phyloP scores from a whole-genome alignment of 1,284 basidiomycete genomes.

The Puccinia coronata region DNA sequence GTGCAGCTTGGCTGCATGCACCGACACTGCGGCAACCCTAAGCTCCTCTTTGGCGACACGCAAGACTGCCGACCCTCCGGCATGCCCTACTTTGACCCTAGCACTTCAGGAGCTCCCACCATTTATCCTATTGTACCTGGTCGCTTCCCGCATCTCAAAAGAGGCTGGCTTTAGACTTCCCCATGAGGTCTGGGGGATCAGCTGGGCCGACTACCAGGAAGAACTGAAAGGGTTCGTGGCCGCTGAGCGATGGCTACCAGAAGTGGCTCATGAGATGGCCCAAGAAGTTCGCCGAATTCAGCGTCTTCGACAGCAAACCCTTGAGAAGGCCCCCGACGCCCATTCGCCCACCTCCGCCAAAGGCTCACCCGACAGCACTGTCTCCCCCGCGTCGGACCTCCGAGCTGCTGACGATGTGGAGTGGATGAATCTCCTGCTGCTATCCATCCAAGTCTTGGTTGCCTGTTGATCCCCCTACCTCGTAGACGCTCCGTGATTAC shows the following conservation, averaged over 20 bases:
- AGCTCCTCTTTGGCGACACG: background rate
- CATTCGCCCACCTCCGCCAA: background rate
- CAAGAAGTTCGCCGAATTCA: constrained; percentile 24
- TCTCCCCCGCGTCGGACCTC: background rate
- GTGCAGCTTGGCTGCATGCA: constrained; percentile 9
- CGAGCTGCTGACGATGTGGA: constrained; percentile 14
- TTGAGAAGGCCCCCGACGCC: background rate
- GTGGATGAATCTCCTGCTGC: constrained; percentile 24
- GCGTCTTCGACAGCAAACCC: background rate
- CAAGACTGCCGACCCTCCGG: background rate
- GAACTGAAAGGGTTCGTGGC: constrained; percentile 37
- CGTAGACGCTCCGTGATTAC: background rate
- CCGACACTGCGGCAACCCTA: background rate
- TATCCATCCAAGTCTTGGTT: constrained; percentile 29
- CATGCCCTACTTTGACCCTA: constrained; percentile 16
- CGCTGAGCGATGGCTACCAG: constrained; percentile 30
- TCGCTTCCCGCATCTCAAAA: constrained; percentile 20
- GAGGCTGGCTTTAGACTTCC: constrained; percentile 31
- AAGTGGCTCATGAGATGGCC: constrained; percentile 31
- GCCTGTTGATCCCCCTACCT: background rate
- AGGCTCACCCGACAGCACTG: background rate
- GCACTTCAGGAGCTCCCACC: constrained; percentile 43
- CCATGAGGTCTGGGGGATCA: constrained; percentile 38
- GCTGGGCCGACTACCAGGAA: constrained; percentile 30
- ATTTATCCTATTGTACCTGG: constrained; percentile 32